A percentile compares a stretch with the other conserved stretches of the same genome.
These are phyloP conservation scores for Dothistroma pini DNA, from an alignment of 2,329 filamentous ascomycete species.

Conservation along the genomic window DNA sequence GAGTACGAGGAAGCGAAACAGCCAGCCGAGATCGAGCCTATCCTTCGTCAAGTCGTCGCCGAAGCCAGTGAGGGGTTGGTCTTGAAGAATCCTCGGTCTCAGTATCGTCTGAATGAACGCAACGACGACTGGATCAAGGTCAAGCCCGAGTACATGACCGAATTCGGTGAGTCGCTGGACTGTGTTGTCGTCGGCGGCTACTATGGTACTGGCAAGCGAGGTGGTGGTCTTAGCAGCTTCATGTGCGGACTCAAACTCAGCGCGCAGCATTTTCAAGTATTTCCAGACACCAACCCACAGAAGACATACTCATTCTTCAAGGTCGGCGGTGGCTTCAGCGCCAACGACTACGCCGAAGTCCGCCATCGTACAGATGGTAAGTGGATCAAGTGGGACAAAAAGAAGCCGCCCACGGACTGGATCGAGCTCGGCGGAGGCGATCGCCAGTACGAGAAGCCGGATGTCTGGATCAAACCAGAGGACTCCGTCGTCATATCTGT, in stretches of 20 bases:
- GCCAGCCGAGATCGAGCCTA: constrained; percentile 70
- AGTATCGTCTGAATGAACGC: constrained; percentile 81
- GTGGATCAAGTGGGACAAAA: constrained; percentile 80
- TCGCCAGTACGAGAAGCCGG: constrained; percentile 71
- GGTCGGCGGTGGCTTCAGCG: constrained; percentile 89
- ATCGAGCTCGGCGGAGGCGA: constrained; percentile 80
- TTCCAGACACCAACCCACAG: constrained; percentile 51
- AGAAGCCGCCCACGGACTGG: constrained; percentile 69
- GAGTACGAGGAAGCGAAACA: constrained; percentile 62
- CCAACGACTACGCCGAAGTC: constrained; percentile 79
- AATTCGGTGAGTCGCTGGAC: constrained; percentile 90
- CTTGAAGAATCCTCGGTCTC: constrained; percentile 85
- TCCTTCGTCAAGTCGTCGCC: constrained; percentile 77
- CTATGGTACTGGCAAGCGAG: constrained; percentile 81
- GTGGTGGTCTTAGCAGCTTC: constrained; percentile 79
- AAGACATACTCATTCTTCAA: constrained; percentile 96
- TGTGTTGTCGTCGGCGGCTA: constrained; percentile 88
- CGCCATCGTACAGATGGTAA: constrained; percentile 83
- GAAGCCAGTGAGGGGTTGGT: constrained; percentile 87
- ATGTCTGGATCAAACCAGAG: constrained; percentile 87
- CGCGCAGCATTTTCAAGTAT: background rate
- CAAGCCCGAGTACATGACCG: constrained; percentile 97
- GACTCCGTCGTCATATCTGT: constrained; percentile 85
- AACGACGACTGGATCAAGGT: constrained; percentile 99
- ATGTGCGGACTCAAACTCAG: constrained; percentile 66